These are phyloP conservation scores for Platanthera zijinensis DNA, from an alignment of 106 monocot genomes.

Conservation along the genomic window DNA sequence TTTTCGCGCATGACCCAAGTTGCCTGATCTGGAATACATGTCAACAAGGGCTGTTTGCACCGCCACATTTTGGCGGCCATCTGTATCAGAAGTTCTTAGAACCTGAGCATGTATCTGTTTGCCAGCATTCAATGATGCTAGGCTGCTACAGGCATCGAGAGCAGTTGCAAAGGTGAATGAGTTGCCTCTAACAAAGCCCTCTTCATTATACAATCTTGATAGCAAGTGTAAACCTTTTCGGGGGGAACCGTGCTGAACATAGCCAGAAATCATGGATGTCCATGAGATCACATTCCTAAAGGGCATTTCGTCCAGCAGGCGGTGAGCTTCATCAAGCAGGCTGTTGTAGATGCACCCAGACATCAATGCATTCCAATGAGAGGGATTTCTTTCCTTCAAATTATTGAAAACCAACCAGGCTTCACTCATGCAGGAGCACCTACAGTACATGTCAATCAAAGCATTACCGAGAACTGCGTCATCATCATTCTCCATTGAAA, in stretches of 20 bases:
- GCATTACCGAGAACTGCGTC: conserved; percentile 18
- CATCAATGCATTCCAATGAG: conserved; percentile 49
- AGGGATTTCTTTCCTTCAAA: conserved; percentile 16
- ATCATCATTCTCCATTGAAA: background rate
- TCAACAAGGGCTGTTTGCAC: conserved; percentile 38
- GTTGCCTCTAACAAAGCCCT: conserved; percentile 13
- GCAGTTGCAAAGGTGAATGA: conserved; percentile 31
- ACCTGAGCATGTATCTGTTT: conserved; percentile 41
- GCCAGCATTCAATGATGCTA: conserved; percentile 29
- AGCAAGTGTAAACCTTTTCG: conserved; percentile 30
- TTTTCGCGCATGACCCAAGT: conserved; percentile 33
- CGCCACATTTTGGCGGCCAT: conserved; percentile 11
- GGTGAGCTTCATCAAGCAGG: conserved; percentile 19
- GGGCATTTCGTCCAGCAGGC: conserved; percentile 32
- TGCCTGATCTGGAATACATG: conserved; percentile 44
- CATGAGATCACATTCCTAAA: conserved; percentile 40
- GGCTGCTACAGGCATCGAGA: conserved; percentile 45
- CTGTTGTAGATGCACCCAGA: conserved; percentile 28
- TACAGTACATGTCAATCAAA: conserved; percentile 54
- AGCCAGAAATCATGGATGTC: conserved; percentile 42
- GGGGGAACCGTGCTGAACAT: conserved; percentile 25
- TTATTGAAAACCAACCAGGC: conserved; percentile 21
- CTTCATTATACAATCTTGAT: conserved; percentile 20
- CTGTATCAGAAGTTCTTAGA: conserved; percentile 8
- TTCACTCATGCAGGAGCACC: conserved; percentile 25